Evolutionary conservation across 1,284 basidiomycete species (phyloP), one percentile per base, ranked within the genome.

Genomic region (Sporisorium scitamineum): DNA sequence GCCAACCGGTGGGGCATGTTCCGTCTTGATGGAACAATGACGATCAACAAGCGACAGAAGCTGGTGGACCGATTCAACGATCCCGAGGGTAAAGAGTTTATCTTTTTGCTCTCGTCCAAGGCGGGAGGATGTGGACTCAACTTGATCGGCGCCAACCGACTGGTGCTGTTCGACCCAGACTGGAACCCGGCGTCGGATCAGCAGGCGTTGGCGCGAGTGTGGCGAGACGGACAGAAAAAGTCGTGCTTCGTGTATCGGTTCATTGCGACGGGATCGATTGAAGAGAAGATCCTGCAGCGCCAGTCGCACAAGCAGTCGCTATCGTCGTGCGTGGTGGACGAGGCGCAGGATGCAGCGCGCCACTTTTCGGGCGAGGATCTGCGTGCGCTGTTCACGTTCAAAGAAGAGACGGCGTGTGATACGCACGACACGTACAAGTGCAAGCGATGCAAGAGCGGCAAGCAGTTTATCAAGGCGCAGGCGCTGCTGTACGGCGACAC

Each of bases 151-250:
- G 96, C 96, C 1, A 99, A 99, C 84, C 90, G 96, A 10, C 88
- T 99, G 32, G 94, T 99, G 75, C 88, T 99, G 32, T 99, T 99
- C 80, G 96, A 99, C 86, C 97, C 97, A 2, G 95, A 98, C 84
- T 97, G 96, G 95, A 98, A 98, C 82, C 96, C 95, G 22, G 95
- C 96, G 6, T 94, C 95, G 39, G 96, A 99, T 86, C 97, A 99
- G 85, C 97, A 99, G 86, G 96, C 96, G 10, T 89, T 99, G 6
- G 96, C 96, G 42, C 94, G 96, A 86, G 96, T 99, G 2, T 99
- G 96, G 96, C 93, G 97, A 88, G 96, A 99, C 83, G 96, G 96
- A 0, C 96, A 99, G 86, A 99, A 97, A 90, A 99, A 99, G 90
- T 75, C 76, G 27, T 79, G 94, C 85, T 99, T 98, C 80, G 96